Base-by-base conservation (phyloP, 768 basidiomycete species). In the Suillus paluster region DNA sequence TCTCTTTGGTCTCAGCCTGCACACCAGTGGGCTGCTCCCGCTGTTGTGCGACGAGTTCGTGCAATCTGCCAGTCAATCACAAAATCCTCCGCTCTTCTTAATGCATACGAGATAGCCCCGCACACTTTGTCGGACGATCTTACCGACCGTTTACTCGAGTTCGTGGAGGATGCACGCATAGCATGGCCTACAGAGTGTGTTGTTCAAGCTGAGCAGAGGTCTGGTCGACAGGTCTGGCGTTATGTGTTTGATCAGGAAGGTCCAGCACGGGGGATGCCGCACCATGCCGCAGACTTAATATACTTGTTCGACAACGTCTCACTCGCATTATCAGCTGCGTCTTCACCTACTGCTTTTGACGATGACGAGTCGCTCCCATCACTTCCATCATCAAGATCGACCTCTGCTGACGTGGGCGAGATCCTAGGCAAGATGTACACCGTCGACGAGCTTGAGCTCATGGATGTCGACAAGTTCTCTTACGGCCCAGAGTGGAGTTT, bases 221-320 rank as follows among this genome's bases (percentile, higher is more conserved):
- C 81, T 15, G 88, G 86, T 1, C 78, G 78, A 44, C 83, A 83
- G n/a, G 89, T 91, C 6, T 93, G 87, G 86, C 82, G 91, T 61
- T 93, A 90, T 67, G 85, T 91, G 19, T 93, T 93, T 70, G 91
- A 93, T 73, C 91, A 93, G 75, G 91, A 91, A 67, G 84, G 88
- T 1, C 88, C 90, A 10, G 78, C 81, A 25, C 80, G 85, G 52
- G 85, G 85, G 15, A 71, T 84, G 21, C 85, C 90, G 2, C 90
- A 91, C 68, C 88, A 92, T 70, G 86, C 83, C 1, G 85, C 86
- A 1, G 91, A 92, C 71, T 75, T 93, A 48, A 81, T 90, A 60
- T 93, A 92, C 72, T 81, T 93, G 55, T 93, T 92, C 73, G 91
- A 91, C 75, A 92, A 86, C 64, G 82, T 87, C 34, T 86, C 88